Evolutionary conservation across 768 basidiomycete species (phyloP).

Genomic region (Kwoniella dendrophila): DNA sequence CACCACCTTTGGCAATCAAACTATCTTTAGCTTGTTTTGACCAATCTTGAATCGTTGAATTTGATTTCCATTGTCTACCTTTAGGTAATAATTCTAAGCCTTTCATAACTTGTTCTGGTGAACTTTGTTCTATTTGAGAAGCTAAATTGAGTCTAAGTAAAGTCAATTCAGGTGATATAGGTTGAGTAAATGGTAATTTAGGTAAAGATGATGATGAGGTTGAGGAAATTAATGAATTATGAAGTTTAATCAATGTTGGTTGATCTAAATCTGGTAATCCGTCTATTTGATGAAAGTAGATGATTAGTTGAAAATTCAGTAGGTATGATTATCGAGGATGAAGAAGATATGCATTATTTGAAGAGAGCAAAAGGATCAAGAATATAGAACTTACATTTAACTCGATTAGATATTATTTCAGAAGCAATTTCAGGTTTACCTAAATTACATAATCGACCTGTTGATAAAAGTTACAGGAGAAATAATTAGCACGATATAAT

Average conservation of each 20-base stretch:
- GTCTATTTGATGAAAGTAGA: slow-evolving; percentile 7
- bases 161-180: slow-evolving; percentile 19
- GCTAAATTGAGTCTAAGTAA: slow-evolving; percentile 15
- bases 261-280: slow-evolving; percentile 22
- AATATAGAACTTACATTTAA: slow-evolving; percentile 22
- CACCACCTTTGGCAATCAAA: slow-evolving; percentile 15
- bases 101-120: background rate
- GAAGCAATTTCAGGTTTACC: slow-evolving; percentile 22
- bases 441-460: slow-evolving; percentile 23
- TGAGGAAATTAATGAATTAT: slow-evolving; percentile 16
- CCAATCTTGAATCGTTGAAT: slow-evolving; percentile 9
- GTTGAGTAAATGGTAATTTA: slow-evolving; percentile 11
- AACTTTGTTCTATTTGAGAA: background rate
- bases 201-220: slow-evolving; percentile 10
- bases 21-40: background rate
- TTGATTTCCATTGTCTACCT: slow-evolving; percentile 7
- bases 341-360: too few relatives aligned
- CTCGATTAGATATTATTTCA: slow-evolving; percentile 17
- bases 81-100: slow-evolving; percentile 3
- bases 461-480: too few relatives aligned
- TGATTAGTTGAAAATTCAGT: background rate
- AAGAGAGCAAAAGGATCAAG: background rate
- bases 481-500: background rate
- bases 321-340: background rate
- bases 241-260: slow-evolving; percentile 22